Evolutionary conservation across 2,329 filamentous ascomycete species (phyloP).

Genomic region (Diaporthe ampelina): DNA sequence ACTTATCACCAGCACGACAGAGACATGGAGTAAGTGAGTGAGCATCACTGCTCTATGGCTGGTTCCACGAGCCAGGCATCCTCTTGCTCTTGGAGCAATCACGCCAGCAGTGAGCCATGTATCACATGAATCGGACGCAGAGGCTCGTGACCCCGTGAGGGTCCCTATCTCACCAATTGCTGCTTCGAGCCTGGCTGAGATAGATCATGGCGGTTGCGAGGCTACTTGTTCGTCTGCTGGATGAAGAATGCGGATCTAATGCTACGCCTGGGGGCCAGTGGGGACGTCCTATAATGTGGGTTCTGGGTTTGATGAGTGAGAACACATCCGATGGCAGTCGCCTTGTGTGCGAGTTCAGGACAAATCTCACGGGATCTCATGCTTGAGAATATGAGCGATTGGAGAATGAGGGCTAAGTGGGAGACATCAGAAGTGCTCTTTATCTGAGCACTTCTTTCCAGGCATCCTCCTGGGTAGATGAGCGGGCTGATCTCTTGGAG

Average conservation of each 20-base stretch:
- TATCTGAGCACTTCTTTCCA: background rate
- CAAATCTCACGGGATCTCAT: background rate
- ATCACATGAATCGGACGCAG: too few species aligned
- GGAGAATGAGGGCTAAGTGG: background rate
- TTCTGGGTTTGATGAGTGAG: background rate
- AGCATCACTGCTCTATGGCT: background rate
- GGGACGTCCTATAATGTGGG: background rate
- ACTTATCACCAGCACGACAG: conserved; percentile 54
- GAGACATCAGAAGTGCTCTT: background rate
- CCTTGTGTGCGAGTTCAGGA: background rate
- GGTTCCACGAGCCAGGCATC: background rate
- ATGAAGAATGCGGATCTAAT: background rate
- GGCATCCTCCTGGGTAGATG: background rate
- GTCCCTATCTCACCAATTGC: background rate
- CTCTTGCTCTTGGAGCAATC: background rate
- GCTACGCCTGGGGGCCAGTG: background rate
- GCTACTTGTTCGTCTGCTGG: background rate
- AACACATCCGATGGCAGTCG: background rate
- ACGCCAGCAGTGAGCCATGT: background rate
- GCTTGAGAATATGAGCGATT: background rate
- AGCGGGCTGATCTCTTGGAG: background rate
- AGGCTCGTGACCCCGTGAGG: background rate
- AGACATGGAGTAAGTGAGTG: conserved; percentile 42
- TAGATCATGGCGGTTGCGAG: background rate
- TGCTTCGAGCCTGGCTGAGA: background rate